phyloP scores from a whole-genome alignment of 805 yeast species.

The Myxozyma monticola region DNA sequence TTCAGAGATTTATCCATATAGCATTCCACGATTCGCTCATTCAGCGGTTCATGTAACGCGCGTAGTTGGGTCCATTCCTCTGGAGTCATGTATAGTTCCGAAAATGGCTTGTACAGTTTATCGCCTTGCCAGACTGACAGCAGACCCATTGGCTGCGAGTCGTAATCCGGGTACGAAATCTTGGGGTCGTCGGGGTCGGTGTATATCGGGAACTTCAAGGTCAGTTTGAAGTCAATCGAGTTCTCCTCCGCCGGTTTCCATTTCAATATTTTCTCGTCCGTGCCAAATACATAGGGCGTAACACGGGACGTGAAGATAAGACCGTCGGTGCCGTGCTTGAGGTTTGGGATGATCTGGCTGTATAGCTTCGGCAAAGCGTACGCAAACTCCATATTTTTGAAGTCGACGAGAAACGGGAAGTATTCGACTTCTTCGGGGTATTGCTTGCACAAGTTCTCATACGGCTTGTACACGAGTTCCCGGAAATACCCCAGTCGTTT shows the following conservation, averaged over 20 bases:
- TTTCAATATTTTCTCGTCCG: slow-evolving; percentile 80
- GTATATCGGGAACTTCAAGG: slow-evolving; percentile 57
- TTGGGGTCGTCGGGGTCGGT: slow-evolving; percentile 44
- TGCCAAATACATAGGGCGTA: slow-evolving; percentile 83
- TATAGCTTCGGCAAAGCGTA: slow-evolving; percentile 77
- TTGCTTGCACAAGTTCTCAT: slow-evolving; percentile 61
- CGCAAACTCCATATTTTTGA: slow-evolving; percentile 85
- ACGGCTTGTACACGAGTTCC: slow-evolving; percentile 78
- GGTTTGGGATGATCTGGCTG: slow-evolving; percentile 59
- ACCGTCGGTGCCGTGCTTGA: slow-evolving; percentile 92
- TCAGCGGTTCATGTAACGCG: slow-evolving; percentile 70
- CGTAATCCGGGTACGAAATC: slow-evolving; percentile 70
- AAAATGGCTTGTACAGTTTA: slow-evolving; percentile 62
- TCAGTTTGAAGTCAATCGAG: slow-evolving; percentile 81
- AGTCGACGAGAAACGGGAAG: slow-evolving; percentile 82
- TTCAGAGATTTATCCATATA: slow-evolving; percentile 60
- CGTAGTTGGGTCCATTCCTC: slow-evolving; percentile 82
- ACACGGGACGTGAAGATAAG: slow-evolving; percentile 88
- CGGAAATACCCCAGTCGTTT: slow-evolving; percentile 86
- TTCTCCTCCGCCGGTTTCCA: slow-evolving; percentile 99
- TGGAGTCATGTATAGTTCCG: slow-evolving; percentile 59
- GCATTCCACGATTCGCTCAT: slow-evolving; percentile 87
- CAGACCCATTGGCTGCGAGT: slow-evolving; percentile 68
- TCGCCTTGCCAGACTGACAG: slow-evolving; percentile 79
- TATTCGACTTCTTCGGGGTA: slow-evolving; percentile 72